Percentiles rank a stretch among this genome's conserved stretches.
Conservation (phyloP, 164 flowering plant genomes). For the Vitis vinifera region DNA sequence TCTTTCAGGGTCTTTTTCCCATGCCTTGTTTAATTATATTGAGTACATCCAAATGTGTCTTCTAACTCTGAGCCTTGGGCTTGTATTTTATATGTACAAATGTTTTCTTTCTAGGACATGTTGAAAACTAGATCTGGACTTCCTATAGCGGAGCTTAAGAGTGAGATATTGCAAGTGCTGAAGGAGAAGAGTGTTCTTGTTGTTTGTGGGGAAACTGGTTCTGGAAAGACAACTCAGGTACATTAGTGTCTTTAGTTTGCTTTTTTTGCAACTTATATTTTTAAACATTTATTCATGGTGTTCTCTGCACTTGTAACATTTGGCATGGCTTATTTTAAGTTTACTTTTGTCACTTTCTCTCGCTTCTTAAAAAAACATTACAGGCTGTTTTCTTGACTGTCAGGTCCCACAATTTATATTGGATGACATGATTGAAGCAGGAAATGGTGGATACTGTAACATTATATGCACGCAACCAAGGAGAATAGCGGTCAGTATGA, state of each 20-base stretch:
- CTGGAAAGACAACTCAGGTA: conserved; percentile 98
- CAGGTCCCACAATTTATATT: conserved; percentile 93
- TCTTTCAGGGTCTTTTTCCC: too few species aligned
- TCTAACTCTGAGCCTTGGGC: neutral
- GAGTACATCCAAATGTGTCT: too few species aligned
- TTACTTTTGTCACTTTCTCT: neutral
- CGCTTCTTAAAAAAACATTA: neutral
- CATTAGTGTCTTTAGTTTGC: conserved; percentile 5
- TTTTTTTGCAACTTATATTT: neutral
- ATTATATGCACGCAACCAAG: conserved; percentile 96
- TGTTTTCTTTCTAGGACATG: conserved; percentile 55
- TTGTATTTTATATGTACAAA: neutral
- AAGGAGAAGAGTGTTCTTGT: conserved; percentile 76
- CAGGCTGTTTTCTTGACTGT: neutral
- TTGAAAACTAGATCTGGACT: conserved; percentile 66
- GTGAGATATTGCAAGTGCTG: conserved; percentile 51
- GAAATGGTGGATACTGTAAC: conserved; percentile 74
- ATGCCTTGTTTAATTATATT: too few species aligned
- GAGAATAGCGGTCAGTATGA: conserved; percentile 79
- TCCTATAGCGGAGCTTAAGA: conserved; percentile 71
- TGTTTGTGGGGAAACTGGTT: conserved; percentile 95
- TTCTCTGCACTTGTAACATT: neutral
- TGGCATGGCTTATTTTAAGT: conserved; percentile 1
- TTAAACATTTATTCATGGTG: neutral
- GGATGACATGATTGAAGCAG: conserved; percentile 89